Evolutionary conservation across 352 stramenopile species (phyloP), one percentile per base, ranked within the genome.

Genomic region (Albugo candida): DNA sequence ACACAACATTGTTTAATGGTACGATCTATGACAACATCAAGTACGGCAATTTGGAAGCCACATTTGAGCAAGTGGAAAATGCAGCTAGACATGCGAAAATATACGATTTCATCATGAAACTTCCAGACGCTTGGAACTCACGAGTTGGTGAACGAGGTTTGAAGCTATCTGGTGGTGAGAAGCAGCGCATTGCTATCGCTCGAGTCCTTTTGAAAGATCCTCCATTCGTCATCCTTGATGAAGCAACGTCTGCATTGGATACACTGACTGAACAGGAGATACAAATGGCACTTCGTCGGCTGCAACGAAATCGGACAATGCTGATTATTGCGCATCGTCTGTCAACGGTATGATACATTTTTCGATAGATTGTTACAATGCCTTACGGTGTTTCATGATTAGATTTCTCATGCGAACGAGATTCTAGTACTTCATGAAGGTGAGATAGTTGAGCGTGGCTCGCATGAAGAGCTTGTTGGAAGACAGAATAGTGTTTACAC

Each of bases 281-380:
- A 44, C 94, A 98, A 56, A 76, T 87, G 27, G 93, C 94, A 40
- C 70, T 99, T 24, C 81, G 86, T 34, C 62, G 64, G 17, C 64
- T 96, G 11, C 50, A 61, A 34, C 69, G 80, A 47, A 89, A 94
- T 54, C 78, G 93, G 35, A 99, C 95, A 1, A 95, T 95, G 60
- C 56, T 99, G 37, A 82, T 98, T 17, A 98, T 99, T 60, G 95
- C 96, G 13, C 96, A 99, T 71, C 78, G 96, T 19, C 59, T 99
- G 0, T 95, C 81, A 24, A 97, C 88, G 36, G 88, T 97, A 70
- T 35, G 64, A 65, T 19, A 8, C 38, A 3, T 19, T 19, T 18
- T 18, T 56, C 35, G 47, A 41, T 37, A 48, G n/a, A 43, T 53
- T 18, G 10, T 40, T 50, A 2, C n/a, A n/a, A 54, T 55, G 13